A percentile compares a stretch with the other conserved stretches of the same genome.
Conservation (phyloP, 1,139 yeast genomes). For the Geotrichum citri-aurantii region DNA sequence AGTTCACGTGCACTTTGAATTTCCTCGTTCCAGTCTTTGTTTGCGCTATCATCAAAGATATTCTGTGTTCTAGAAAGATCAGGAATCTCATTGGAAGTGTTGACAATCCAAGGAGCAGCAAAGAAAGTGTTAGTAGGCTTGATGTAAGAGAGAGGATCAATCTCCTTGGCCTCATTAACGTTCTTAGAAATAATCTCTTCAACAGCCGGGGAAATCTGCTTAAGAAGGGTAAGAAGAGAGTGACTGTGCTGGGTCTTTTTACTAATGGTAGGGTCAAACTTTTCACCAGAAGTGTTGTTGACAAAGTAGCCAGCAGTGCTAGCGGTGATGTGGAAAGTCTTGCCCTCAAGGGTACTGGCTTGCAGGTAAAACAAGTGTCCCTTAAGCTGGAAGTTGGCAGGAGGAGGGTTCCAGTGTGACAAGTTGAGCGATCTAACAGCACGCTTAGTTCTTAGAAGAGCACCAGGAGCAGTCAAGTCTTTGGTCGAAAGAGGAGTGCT, state of each 20-base stretch:
- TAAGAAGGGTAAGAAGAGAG: conserved; percentile 51
- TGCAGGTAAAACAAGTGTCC: conserved; percentile 81
- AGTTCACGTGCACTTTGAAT: conserved; percentile 76
- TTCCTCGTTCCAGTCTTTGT: conserved; percentile 87
- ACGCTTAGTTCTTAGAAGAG: neutral
- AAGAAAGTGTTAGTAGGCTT: conserved; percentile 59
- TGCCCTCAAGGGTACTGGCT: conserved; percentile 74
- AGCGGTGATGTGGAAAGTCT: conserved; percentile 70
- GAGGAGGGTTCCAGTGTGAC: conserved; percentile 85
- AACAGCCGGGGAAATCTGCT: conserved; percentile 51
- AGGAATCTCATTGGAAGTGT: conserved; percentile 38
- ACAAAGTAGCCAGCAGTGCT: conserved; percentile 73
- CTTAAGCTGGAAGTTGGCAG: conserved; percentile 49
- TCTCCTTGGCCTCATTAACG: conserved; percentile 40
- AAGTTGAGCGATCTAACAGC: conserved; percentile 33
- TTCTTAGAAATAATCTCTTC: conserved; percentile 41
- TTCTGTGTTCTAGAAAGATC: conserved; percentile 55
- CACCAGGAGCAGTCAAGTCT: conserved; percentile 10
- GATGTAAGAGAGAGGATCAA: conserved; percentile 51
- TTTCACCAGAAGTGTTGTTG: conserved; percentile 58
- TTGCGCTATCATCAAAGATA: conserved; percentile 27
- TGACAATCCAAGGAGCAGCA: conserved; percentile 72
- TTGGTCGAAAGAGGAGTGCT: conserved; percentile 11
- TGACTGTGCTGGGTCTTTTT: conserved; percentile 36
- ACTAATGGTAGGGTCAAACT: conserved; percentile 53